These are phyloP conservation scores for Scortechinia acanthostroma DNA, from an alignment of 2,329 filamentous ascomycete genomes.

Conservation along the genomic window DNA sequence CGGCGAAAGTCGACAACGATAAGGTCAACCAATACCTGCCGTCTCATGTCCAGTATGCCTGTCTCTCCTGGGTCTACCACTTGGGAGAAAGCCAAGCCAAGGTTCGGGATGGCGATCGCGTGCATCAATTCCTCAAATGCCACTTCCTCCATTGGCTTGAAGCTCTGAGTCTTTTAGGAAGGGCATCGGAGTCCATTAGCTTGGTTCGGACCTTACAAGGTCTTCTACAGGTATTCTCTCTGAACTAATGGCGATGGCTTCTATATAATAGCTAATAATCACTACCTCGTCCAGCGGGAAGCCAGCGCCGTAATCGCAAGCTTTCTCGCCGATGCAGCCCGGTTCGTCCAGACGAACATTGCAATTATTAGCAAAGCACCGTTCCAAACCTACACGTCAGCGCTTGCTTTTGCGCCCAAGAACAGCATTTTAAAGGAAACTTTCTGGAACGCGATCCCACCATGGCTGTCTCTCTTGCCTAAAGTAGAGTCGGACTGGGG, in stretches of 20 bases:
- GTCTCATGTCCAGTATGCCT: no score
- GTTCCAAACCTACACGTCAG: constrained; percentile 10
- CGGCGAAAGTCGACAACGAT: no score
- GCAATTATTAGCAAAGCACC: not conserved
- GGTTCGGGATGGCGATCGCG: no score
- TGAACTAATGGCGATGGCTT: not conserved
- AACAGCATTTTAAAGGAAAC: constrained; percentile 6
- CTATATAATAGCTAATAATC: not conserved
- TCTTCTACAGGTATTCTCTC: no score
- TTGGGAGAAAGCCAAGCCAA: no score
- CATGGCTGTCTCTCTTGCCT: constrained; percentile 9
- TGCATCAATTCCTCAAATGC: no score
- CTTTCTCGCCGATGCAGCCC: not conserved
- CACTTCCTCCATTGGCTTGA: not conserved
- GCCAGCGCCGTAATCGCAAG: not conserved
- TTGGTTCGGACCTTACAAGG: no score
- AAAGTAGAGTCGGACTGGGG: constrained; percentile 6
- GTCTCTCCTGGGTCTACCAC: no score
- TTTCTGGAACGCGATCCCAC: constrained; percentile 8
- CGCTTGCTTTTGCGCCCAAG: constrained; percentile 10
- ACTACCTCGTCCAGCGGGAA: not conserved
- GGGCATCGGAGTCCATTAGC: not conserved
- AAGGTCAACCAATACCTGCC: no score
- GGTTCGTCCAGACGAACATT: not conserved
- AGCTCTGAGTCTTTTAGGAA: not conserved